phyloP scores from a whole-genome alignment of 352 stramenopile genomes.

The Pythium sp. region DNA sequence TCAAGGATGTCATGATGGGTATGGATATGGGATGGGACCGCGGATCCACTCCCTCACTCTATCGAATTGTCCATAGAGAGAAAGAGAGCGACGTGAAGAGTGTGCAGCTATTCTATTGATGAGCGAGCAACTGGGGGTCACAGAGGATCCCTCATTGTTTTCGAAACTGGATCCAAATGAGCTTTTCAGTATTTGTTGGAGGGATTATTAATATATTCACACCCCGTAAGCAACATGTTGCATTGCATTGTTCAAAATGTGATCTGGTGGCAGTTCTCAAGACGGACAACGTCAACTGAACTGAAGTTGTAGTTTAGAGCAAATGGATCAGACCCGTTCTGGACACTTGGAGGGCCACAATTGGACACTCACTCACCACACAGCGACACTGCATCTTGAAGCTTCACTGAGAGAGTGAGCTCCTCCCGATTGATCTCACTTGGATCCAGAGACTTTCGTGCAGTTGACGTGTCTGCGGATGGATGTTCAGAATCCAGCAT shows the following conservation, averaged over 20 bases:
- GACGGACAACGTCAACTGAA: background rate
- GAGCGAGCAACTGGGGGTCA: background rate
- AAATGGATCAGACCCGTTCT: constrained; percentile 1
- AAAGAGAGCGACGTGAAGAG: background rate
- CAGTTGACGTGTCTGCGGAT: too few relatives aligned
- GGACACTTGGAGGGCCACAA: background rate
- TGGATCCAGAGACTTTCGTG: background rate
- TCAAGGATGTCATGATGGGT: background rate
- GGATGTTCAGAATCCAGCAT: background rate
- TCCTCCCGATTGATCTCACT: background rate
- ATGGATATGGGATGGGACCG: background rate
- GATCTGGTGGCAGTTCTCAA: too few relatives aligned
- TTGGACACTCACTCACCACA: background rate
- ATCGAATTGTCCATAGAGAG: background rate
- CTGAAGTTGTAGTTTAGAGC: background rate
- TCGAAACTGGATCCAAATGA: background rate
- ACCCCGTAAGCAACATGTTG: background rate
- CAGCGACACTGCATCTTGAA: background rate
- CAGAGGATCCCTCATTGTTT: background rate
- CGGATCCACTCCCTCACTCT: background rate
- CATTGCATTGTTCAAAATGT: background rate
- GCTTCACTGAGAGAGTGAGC: background rate
- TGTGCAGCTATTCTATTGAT: too few relatives aligned
- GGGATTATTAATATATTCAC: too few relatives aligned
- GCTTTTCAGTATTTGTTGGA: background rate